Conservation (phyloP, 352 stramenopile genomes). For the Globisporangium lucens region DNA sequence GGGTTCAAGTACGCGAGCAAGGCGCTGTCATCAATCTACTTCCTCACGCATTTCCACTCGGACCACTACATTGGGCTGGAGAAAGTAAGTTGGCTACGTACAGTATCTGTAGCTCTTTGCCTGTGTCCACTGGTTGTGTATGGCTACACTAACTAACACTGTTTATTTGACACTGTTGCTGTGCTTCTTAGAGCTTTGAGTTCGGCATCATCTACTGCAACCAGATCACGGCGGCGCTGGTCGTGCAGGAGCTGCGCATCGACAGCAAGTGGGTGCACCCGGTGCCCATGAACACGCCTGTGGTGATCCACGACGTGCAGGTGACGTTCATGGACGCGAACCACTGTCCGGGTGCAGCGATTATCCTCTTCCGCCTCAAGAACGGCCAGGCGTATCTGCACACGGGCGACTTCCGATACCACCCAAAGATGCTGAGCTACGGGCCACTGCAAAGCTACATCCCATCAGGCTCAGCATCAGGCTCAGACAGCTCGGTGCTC, state of each 20-base stretch:
- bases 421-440: conserved; percentile 71
- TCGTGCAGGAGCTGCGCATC: conserved; percentile 91
- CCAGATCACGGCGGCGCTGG: conserved; percentile 87
- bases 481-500: not conserved
- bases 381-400: conserved; percentile 89
- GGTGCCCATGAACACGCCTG: conserved; percentile 87
- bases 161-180: not conserved
- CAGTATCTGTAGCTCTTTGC: not conserved
- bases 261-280: conserved; percentile 90
- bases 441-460: conserved; percentile 48
- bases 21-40: conserved; percentile 86
- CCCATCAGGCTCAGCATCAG: conserved; percentile 9
- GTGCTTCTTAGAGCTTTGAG: conserved; percentile 63
- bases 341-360: conserved; percentile 94
- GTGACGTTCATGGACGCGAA: conserved; percentile 97
- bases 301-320: conserved; percentile 81
- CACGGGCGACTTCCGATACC: conserved; percentile 87
- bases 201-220: conserved; percentile 96
- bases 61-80: conserved; percentile 95
- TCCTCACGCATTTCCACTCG: conserved; percentile 97
- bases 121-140: not conserved
- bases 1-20: conserved; percentile 82
- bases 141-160: conserved; percentile 4
- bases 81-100: conserved; percentile 28
- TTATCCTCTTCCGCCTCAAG: conserved; percentile 92